phyloP scores from a whole-genome alignment of 2,329 filamentous ascomycete species.

The Teratosphaeria nubilosa region DNA sequence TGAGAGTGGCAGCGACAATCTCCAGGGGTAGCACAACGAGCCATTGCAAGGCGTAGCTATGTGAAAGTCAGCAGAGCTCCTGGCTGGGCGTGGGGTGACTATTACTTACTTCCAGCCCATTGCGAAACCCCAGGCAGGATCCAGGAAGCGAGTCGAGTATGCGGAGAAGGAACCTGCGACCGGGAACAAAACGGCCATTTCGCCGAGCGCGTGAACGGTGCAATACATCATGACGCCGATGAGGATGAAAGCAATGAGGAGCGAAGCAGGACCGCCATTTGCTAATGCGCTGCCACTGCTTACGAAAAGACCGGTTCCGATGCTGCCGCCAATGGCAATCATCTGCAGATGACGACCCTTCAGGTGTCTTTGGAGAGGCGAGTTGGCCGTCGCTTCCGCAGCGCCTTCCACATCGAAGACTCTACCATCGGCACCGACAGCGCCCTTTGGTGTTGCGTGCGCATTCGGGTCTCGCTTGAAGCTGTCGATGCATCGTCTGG shows the following conservation, averaged over 20 bases:
- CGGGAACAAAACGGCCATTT: conserved; percentile 82
- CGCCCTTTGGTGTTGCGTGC: conserved; percentile 38
- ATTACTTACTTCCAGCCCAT: conserved; percentile 17
- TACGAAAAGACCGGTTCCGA: conserved; percentile 44
- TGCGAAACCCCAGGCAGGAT: conserved; percentile 52
- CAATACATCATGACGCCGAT: conserved; percentile 68
- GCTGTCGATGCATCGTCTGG: conserved; percentile 43
- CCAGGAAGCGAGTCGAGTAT: conserved; percentile 83
- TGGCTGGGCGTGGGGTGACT: background rate
- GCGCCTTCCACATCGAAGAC: conserved; percentile 55
- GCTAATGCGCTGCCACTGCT: conserved; percentile 40
- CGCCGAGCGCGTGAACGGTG: conserved; percentile 82
- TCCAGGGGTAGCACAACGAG: conserved; percentile 18
- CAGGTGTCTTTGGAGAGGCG: conserved; percentile 58
- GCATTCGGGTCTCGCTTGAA: conserved; percentile 55
- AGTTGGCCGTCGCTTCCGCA: conserved; percentile 55
- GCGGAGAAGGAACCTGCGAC: conserved; percentile 86
- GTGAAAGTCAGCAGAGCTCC: background rate
- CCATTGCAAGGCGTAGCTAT: conserved; percentile 15
- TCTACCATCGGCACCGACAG: conserved; percentile 42
- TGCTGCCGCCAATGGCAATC: conserved; percentile 92
- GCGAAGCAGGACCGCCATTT: conserved; percentile 64
- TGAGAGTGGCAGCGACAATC: conserved; percentile 18
- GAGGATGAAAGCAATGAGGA: conserved; percentile 61
- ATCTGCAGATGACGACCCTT: conserved; percentile 84